Conservation (phyloP, 2,329 filamentous ascomycete genomes). For the Biscogniauxia marginata region DNA sequence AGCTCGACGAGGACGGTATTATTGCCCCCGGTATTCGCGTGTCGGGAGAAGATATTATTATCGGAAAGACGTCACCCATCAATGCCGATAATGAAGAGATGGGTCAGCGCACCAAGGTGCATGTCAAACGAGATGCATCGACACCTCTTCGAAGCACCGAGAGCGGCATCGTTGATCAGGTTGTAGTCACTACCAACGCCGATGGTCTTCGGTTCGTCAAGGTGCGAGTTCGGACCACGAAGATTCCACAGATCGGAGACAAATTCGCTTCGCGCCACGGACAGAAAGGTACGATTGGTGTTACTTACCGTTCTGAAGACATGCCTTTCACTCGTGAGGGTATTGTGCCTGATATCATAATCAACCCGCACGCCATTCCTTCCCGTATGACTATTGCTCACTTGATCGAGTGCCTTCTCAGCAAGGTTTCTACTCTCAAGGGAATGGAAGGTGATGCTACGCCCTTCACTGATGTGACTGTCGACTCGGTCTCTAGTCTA, state of each 20-base stretch:
- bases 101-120: constrained; percentile 83
- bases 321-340: constrained; percentile 97
- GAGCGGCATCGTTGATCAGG: constrained; percentile 92
- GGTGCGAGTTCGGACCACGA: constrained; percentile 94
- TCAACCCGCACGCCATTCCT: constrained; percentile 98
- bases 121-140: constrained; percentile 93
- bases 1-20: constrained; percentile 94
- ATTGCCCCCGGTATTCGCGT: constrained; percentile 92
- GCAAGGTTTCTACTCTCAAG: constrained; percentile 90
- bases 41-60: constrained; percentile 97
- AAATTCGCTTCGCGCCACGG: constrained; percentile 99
- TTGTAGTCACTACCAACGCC: constrained; percentile 89
- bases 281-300: constrained; percentile 98
- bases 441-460: constrained; percentile 97
- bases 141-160: constrained; percentile 94
- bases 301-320: constrained; percentile 95
- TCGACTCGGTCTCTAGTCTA: constrained; percentile 85
- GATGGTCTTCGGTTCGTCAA: constrained; percentile 96
- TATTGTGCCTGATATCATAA: constrained; percentile 91
- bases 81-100: constrained; percentile 90
- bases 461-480: constrained; percentile 95
- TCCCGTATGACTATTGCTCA: constrained; percentile 99
- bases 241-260: constrained; percentile 97
- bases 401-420: constrained; percentile 97
- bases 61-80: constrained; percentile 96